Conservation (phyloP, 1,139 yeast species). For the Sugiyamaella castrensis region DNA sequence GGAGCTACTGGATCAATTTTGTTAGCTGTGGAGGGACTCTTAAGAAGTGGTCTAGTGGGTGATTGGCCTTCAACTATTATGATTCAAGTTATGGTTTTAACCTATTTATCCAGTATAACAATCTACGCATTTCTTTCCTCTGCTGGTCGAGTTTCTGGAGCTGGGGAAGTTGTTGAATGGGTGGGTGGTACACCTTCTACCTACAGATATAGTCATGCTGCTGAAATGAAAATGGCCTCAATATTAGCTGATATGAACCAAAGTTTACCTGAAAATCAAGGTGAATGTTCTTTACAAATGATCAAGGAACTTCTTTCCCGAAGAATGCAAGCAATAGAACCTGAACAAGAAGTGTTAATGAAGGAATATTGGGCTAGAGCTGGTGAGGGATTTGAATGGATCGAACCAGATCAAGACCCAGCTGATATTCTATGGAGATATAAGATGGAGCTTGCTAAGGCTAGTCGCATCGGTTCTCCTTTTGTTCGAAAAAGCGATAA, state of each 20-base stretch:
- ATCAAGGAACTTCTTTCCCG: constrained; percentile 32
- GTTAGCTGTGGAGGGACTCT: constrained; percentile 33
- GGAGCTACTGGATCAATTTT: constrained; percentile 38
- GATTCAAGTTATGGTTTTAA: constrained; percentile 58
- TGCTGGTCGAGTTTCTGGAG: constrained; percentile 57
- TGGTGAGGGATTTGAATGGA: constrained; percentile 81
- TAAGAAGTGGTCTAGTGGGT: constrained; percentile 43
- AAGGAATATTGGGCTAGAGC: constrained; percentile 78
- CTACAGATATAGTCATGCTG: constrained; percentile 64
- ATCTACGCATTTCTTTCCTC: constrained; percentile 52
- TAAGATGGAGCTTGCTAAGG: constrained; percentile 29
- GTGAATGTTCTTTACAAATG: constrained; percentile 36
- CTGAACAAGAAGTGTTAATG: constrained; percentile 72
- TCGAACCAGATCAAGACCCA: constrained; percentile 77
- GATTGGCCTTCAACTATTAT: constrained; percentile 34
- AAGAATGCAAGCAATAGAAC: constrained; percentile 53
- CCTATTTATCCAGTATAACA: constrained; percentile 62
- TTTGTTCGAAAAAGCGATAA: constrained; percentile 17
- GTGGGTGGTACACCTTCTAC: constrained; percentile 62
- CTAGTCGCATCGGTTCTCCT: constrained; percentile 28
- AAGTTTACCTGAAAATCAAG: constrained; percentile 40
- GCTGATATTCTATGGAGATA: constrained; percentile 61
- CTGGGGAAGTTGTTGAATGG: constrained; percentile 60
- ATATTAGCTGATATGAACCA: constrained; percentile 63
- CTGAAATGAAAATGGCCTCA: constrained; percentile 65